Conservation (phyloP, 2,329 filamentous ascomycete genomes). For the Corniculantispora saksenae region DNA sequence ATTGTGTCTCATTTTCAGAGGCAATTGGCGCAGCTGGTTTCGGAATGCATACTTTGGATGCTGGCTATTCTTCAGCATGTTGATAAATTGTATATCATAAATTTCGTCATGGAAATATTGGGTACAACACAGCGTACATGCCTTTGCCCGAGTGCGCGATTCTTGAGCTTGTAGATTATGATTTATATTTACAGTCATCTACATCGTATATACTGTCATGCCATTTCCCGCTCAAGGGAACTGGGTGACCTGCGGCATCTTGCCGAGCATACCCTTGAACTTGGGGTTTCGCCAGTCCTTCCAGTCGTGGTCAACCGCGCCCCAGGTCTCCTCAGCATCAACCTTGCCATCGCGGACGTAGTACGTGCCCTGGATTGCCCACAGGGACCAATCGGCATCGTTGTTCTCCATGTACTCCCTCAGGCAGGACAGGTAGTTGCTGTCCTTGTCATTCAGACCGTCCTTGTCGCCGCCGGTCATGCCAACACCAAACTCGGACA, state of each 20-base stretch:
- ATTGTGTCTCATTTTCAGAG: neutral
- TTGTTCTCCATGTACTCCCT: slow-evolving; percentile 54
- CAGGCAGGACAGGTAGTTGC: slow-evolving; percentile 53
- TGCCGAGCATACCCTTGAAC: slow-evolving; percentile 38
- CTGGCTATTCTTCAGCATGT: neutral
- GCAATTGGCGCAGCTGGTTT: neutral
- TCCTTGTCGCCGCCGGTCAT: slow-evolving; percentile 44
- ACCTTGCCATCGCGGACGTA: slow-evolving; percentile 53
- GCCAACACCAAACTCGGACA: slow-evolving; percentile 61
- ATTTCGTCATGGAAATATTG: neutral
- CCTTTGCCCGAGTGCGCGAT: neutral
- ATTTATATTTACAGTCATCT: neutral
- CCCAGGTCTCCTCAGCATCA: slow-evolving; percentile 56
- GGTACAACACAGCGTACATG: too few species aligned
- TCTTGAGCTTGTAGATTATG: too few species aligned
- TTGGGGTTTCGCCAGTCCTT: slow-evolving; percentile 38
- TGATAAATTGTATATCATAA: neutral
- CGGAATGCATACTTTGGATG: neutral
- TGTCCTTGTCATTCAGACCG: slow-evolving; percentile 46
- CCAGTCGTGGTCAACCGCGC: slow-evolving; percentile 47
- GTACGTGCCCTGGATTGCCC: slow-evolving; percentile 60
- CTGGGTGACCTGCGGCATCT: slow-evolving; percentile 42
- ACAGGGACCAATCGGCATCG: slow-evolving; percentile 61
- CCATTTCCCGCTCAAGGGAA: slow-evolving; percentile 29
- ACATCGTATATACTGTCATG: neutral